Percentiles rank a stretch among this genome's conserved stretches.
phyloP scores from a whole-genome alignment of 2,329 filamentous ascomycete genomes.

The Chrysoporthe austroafricana region DNA sequence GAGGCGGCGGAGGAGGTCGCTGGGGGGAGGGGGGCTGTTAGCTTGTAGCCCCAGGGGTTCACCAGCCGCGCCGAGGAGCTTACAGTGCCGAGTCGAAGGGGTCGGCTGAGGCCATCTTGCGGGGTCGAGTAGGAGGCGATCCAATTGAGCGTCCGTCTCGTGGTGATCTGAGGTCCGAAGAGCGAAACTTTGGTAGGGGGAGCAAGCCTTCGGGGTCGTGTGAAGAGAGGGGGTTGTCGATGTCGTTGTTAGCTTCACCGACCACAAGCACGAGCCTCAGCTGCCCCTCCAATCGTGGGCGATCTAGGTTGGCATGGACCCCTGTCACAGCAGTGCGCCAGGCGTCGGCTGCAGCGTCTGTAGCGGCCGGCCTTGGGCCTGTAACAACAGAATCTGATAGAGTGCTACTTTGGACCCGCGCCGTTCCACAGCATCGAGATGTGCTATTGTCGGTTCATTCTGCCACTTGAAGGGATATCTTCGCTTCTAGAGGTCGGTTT shows the following conservation, averaged over 20 bases:
- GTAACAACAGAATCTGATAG: conserved; percentile 19
- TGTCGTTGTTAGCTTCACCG: conserved; percentile 28
- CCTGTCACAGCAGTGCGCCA: conserved; percentile 22
- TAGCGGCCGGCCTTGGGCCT: conserved; percentile 20
- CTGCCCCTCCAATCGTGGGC: conserved; percentile 28
- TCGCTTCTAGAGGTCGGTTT: not conserved
- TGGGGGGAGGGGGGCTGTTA: conserved; percentile 43
- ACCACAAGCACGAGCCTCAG: conserved; percentile 23
- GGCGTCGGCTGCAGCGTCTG: conserved; percentile 6
- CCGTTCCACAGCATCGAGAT: not conserved
- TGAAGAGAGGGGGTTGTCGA: conserved; percentile 9
- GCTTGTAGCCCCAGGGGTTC: conserved; percentile 13
- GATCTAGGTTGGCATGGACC: conserved; percentile 5
- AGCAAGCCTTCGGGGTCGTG: not conserved
- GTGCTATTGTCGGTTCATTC: not conserved
- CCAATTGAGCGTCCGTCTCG: not conserved
- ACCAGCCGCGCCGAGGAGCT: conserved; percentile 37
- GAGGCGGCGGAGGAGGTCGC: conserved; percentile 96
- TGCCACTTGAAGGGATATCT: not conserved
- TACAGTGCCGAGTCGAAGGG: conserved; percentile 80
- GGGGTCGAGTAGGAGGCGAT: conserved; percentile 4
- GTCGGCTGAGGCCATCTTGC: conserved; percentile 57
- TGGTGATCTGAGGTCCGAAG: not conserved
- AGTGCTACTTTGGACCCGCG: conserved; percentile 8
- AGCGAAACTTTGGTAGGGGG: not conserved